Base-by-base conservation (phyloP, 192 early-diverging fungal genomes). In the Rhizophagus prolifer region DNA sequence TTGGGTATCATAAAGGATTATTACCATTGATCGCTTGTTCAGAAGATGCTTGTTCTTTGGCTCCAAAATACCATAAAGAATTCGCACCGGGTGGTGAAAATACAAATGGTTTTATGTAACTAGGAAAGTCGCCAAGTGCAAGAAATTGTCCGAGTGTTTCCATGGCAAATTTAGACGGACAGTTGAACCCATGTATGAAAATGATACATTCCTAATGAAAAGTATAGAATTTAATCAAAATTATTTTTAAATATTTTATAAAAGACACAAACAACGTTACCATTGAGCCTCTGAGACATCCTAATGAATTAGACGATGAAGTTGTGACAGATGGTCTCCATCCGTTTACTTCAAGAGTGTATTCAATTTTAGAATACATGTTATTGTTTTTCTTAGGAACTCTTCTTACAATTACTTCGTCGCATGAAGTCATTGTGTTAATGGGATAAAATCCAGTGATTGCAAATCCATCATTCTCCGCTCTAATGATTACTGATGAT, bases 111-210 rank as follows among this genome's bases (percentile, higher is more conserved):
- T 83, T 83, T 62, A 83, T 81, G 26, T 83, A 83, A 13, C 75
- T 66, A 0, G 82, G 82, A 30, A 83, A 79, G 28, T 83, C 82
- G 12, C 78, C 82, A 0, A 83, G 36, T 1, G 82, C 73, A 34
- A 83, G 68, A 50, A 83, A 66, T 63, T 83, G 82, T 25, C 82
- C 82, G 3, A 83, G 62, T 50, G 80, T 75, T 41, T 62, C 82
- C 26, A 79, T 78, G 5, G 80, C 82, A 67, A 79, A 83, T 34
- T 75, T 81, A 13, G 81, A 65, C 6, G 82, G 47, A 31, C 82
- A 83, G 59, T 81, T 83, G 69, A 79, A 83, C 58, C 82, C 80
- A 47, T 83, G 79, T 30, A 83, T 61, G 75, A 83, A 83, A 13
- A 83, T 59, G 2, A 83, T 63, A 0, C 80, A 80, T 70, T 83